Evolutionary conservation across 441 rosid species (phyloP), one percentile per base, ranked within the genome.

Genomic region (Hypseocharis bilobata): DNA sequence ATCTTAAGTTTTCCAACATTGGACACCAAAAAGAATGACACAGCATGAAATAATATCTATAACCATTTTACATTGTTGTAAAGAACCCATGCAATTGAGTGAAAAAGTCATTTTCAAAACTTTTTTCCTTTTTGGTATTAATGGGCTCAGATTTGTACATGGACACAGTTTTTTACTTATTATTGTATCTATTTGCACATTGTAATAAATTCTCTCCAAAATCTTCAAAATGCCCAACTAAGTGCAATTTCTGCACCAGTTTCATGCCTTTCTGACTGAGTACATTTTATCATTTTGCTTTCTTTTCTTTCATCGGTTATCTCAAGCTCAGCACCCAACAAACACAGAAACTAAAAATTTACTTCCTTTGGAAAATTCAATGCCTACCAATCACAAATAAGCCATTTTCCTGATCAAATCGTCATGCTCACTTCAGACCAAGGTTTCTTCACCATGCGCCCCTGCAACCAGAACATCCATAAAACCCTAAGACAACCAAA

Each of bases 141-240:
- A 14, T 5, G n/a, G 52, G 6, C 52, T 45, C 52, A 0, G 88
- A 62, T 96, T 88, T 0, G 85, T 82, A 23, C 96, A 93, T 95
- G n/a, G n/a, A 89, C 85, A 71, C 67, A 7, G 93, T 89, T 58
- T 88, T 88, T 61, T 71, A 80, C 57, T 69, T 79, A 64, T 57
- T 69, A 78, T 92, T 20, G 29, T 7, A 51, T 20, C 4, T 19
- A 19, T 22, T 51, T 20, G 57, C 3, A 20, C 13, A 54, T 4
- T 13, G 3, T 10, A 54, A 54, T 25, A 22, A 22, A 54, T 11
- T 54, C 30, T 54, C 55, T 19, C 55, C 55, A 3, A 49, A 49
- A 49, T 20, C 25, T 19, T 49, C 26, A 1, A 3, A 45, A n/a
- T 3, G 0, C 23, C 1, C 52, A 45, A 16, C 52, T 22, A 23